Percentiles rank a stretch among this genome's conserved stretches.
Conservation (phyloP, 2,329 filamentous ascomycete species). For the Claviceps sp. region DNA sequence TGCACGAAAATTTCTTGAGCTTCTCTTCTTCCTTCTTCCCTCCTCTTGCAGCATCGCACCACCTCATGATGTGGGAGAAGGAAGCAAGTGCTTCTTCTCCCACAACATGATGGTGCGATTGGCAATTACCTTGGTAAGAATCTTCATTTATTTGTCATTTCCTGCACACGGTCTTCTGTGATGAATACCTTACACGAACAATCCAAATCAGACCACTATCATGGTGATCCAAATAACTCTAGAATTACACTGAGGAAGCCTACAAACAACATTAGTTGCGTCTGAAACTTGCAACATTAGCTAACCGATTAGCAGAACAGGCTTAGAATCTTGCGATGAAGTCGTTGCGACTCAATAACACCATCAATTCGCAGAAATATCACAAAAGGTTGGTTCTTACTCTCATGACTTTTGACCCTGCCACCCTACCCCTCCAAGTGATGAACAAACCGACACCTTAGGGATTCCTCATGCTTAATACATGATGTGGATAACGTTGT, state of each 20-base stretch:
- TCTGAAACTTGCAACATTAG: background rate
- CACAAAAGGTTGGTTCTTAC: constrained; percentile 33
- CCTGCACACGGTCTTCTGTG: constrained; percentile 11
- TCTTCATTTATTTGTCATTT: background rate
- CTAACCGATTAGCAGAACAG: background rate
- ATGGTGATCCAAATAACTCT: constrained; percentile 39
- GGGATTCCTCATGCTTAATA: constrained; percentile 59
- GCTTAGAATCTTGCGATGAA: no score
- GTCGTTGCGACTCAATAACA: background rate
- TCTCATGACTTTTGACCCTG: background rate
- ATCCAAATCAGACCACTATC: constrained; percentile 48
- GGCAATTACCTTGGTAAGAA: constrained; percentile 11
- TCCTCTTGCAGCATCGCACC: background rate
- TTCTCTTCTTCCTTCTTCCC: background rate
- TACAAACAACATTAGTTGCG: background rate
- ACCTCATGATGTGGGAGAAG: background rate
- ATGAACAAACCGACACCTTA: constrained; percentile 49
- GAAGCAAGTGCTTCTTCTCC: constrained; percentile 1
- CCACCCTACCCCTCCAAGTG: constrained; percentile 25
- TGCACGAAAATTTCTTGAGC: constrained; percentile 3
- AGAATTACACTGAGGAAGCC: constrained; percentile 43
- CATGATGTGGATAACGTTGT: constrained; percentile 48
- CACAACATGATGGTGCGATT: background rate
- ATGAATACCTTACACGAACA: constrained; percentile 35
- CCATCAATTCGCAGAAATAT: background rate